These are phyloP conservation scores for Chrysosporium queenslandicum DNA, from an alignment of 2,329 filamentous ascomycete species.

Conservation along the genomic window DNA sequence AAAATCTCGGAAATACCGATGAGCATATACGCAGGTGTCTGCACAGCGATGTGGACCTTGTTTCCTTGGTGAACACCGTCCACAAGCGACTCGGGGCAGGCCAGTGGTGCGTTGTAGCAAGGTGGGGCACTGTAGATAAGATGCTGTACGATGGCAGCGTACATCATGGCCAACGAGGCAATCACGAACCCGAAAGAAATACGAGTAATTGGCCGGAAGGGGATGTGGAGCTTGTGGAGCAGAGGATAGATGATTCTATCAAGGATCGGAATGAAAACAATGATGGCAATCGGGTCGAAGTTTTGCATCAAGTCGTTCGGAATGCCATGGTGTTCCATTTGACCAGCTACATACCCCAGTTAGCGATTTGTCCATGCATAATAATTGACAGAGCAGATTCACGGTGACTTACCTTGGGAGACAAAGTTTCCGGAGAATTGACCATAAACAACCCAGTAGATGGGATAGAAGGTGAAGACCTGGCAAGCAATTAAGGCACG, in stretches of 20 bases:
- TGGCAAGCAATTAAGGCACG: constrained; percentile 57
- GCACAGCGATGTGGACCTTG: constrained; percentile 37
- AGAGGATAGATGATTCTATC: constrained; percentile 60
- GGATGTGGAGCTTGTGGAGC: constrained; percentile 52
- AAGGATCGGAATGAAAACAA: constrained; percentile 64
- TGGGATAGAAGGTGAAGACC: constrained; percentile 60
- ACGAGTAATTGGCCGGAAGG: constrained; percentile 65
- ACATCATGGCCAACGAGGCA: constrained; percentile 52
- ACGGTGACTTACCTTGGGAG: constrained; percentile 44
- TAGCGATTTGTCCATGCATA: neutral
- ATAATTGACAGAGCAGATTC: neutral
- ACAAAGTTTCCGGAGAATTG: constrained; percentile 60
- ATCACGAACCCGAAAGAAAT: constrained; percentile 62
- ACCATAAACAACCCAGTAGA: constrained; percentile 59
- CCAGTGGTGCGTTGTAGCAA: constrained; percentile 39
- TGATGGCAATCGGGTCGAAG: constrained; percentile 62
- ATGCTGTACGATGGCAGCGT: constrained; percentile 49
- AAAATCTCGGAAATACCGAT: constrained; percentile 47
- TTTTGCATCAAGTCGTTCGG: constrained; percentile 72
- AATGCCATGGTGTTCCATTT: constrained; percentile 56
- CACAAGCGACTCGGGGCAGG: constrained; percentile 26
- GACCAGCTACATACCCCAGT: constrained; percentile 31
- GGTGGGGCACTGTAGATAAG: constrained; percentile 46
- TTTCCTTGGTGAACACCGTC: constrained; percentile 31
- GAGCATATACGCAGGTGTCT: constrained; percentile 38